Evolutionary conservation across 2,329 filamentous ascomycete species (phyloP).

Genomic region (Trichoderma koningiopsis): DNA sequence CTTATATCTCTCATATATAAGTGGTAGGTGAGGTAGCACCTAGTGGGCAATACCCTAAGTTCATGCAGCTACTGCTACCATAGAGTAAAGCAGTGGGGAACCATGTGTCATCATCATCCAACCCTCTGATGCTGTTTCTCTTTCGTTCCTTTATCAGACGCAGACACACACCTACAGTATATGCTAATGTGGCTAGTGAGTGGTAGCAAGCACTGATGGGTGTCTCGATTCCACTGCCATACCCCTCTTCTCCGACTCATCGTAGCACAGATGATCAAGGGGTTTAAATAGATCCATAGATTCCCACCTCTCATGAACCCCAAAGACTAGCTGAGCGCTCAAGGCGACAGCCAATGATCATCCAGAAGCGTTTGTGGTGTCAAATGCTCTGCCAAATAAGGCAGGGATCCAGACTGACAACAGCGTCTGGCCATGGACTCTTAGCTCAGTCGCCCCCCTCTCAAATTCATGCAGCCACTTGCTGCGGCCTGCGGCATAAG

Average conservation of each 20-base stretch:
- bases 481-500: conserved; percentile 18
- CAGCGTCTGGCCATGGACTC: background rate
- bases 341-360: background rate
- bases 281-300: background rate
- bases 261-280: conserved; percentile 3
- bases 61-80: conserved; percentile 14
- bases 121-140: conserved; percentile 3
- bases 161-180: background rate
- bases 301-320: background rate
- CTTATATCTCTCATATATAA: conserved; percentile 22
- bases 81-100: conserved; percentile 14
- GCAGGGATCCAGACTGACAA: conserved; percentile 11
- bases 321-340: background rate
- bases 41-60: conserved; percentile 1
- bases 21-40: background rate
- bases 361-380: background rate
- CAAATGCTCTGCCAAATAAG: background rate
- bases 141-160: background rate
- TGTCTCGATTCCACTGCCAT: background rate
- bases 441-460: background rate
- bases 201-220: background rate
- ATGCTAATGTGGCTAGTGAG: background rate
- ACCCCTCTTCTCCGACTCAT: background rate
- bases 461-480: conserved; percentile 9
- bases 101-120: conserved; percentile 14